These are phyloP conservation scores for Rhododendron griersonianum DNA, from an alignment of 148 eudicot species.

Conservation along the genomic window DNA sequence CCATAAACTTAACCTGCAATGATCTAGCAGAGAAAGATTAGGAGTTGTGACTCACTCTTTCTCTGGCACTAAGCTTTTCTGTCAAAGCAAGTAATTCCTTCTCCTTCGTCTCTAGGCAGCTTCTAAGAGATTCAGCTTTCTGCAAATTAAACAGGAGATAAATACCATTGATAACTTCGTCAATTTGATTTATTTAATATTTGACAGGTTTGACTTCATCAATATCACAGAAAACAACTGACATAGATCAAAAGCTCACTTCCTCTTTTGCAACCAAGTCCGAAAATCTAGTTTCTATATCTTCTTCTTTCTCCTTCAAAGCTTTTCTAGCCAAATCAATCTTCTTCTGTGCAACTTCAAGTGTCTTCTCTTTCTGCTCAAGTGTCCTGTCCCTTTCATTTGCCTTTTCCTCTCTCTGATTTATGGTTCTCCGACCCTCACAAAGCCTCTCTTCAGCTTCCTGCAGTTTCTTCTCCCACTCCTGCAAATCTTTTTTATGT, in stretches of 20 bases:
- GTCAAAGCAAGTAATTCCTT: constrained; percentile 49
- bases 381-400: constrained; percentile 44
- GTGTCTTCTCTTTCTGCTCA: constrained; percentile 51
- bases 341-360: constrained; percentile 54
- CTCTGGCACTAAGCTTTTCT: constrained; percentile 61
- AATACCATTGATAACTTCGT: background rate
- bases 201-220: background rate
- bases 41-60: constrained; percentile 53
- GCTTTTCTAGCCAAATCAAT: constrained; percentile 40
- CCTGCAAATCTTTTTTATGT: constrained; percentile 63
- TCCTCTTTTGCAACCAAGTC: constrained; percentile 61
- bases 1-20: background rate
- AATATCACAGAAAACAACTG: background rate
- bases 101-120: constrained; percentile 55
- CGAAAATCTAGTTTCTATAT: constrained; percentile 38
- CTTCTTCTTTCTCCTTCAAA: constrained; percentile 52
- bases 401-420: constrained; percentile 62
- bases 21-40: background rate
- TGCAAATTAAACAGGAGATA: constrained; percentile 27
- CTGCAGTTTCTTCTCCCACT: constrained; percentile 83
- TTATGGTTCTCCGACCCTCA: constrained; percentile 52
- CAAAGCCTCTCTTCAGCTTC: constrained; percentile 70
- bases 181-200: background rate
- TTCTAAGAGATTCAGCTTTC: constrained; percentile 54
- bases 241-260: constrained; percentile 29